Conservation (phyloP, 352 stramenopile species). For the Phytophthora meadii region DNA sequence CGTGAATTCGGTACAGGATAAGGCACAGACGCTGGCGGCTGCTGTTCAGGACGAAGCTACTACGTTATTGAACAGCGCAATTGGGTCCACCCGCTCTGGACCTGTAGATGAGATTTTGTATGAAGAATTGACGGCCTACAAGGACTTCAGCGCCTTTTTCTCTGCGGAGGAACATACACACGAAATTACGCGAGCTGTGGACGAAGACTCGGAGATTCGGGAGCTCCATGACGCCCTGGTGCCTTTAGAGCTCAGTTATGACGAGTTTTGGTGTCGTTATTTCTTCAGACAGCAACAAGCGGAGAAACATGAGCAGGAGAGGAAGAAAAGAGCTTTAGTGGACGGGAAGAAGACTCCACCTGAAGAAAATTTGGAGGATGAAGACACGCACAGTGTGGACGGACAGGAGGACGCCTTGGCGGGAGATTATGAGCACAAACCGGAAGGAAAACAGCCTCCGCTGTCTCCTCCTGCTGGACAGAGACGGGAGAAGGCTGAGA, state of each 20-base stretch:
- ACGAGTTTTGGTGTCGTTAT: conserved; percentile 87
- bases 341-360: conserved; percentile 30
- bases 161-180: conserved; percentile 70
- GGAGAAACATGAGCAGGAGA: conserved; percentile 43
- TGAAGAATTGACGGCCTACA: conserved; percentile 79
- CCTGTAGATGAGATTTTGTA: conserved; percentile 88
- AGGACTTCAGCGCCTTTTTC: conserved; percentile 70
- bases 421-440: conserved; percentile 28
- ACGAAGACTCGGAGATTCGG: conserved; percentile 58
- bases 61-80: conserved; percentile 67
- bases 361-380: conserved; percentile 45
- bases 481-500: conserved; percentile 23
- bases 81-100: conserved; percentile 58
- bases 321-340: conserved; percentile 11
- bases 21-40: conserved; percentile 73
- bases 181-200: conserved; percentile 71
- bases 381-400: conserved; percentile 45
- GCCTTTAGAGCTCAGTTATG: conserved; percentile 75
- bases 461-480: conserved; percentile 15
- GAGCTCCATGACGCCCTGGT: conserved; percentile 76
- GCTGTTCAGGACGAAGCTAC: conserved; percentile 80
- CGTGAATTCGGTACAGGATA: conserved; percentile 75
- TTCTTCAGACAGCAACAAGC: conserved; percentile 78
- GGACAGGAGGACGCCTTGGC: conserved; percentile 28
- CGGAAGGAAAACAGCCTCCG: conserved; percentile 14